Percentiles rank a stretch among this genome's conserved stretches.
Conservation (phyloP, 192 early-diverging fungal species). For the Podila epigama region DNA sequence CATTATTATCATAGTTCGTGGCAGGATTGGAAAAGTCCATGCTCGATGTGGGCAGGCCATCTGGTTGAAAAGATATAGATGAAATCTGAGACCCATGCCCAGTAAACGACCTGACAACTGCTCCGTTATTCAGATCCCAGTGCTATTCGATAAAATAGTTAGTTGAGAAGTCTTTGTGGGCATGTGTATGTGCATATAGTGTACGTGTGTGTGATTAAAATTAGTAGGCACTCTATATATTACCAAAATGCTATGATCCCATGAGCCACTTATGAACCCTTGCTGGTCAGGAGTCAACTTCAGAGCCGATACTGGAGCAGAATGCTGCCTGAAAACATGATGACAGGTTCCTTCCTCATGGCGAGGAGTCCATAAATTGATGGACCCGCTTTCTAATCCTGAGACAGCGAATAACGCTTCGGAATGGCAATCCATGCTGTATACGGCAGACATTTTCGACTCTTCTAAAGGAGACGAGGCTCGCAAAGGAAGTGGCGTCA, state of each 20-base stretch:
- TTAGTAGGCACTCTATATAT: too few species aligned
- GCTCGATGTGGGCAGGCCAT: conserved; percentile 19
- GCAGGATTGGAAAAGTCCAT: conserved; percentile 32
- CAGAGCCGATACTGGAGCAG: conserved; percentile 83
- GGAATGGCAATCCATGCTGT: conserved; percentile 92
- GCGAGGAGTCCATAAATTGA: conserved; percentile 87
- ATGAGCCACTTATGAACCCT: conserved; percentile 89
- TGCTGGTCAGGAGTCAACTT: conserved; percentile 83
- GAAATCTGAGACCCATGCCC: conserved; percentile 88
- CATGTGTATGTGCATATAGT: not conserved
- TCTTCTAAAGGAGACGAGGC: conserved; percentile 47
- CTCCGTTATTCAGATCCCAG: conserved; percentile 90
- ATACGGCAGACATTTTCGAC: conserved; percentile 88
- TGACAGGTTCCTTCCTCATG: conserved; percentile 95
- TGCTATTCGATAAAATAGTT: conserved; percentile 37
- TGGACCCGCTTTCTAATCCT: conserved; percentile 82
- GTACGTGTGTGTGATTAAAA: too few species aligned
- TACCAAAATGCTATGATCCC: conserved; percentile 88
- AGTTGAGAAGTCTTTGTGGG: not conserved
- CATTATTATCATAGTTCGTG: conserved; percentile 32
- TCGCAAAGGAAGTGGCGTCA: not conserved
- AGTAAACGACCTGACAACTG: conserved; percentile 68
- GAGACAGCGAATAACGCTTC: conserved; percentile 86
- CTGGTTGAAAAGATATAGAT: conserved; percentile 74
- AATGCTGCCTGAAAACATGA: conserved; percentile 83